These are phyloP conservation scores for Taxawa tesnikishii DNA, from an alignment of 2,329 filamentous ascomycete genomes.

Conservation along the genomic window DNA sequence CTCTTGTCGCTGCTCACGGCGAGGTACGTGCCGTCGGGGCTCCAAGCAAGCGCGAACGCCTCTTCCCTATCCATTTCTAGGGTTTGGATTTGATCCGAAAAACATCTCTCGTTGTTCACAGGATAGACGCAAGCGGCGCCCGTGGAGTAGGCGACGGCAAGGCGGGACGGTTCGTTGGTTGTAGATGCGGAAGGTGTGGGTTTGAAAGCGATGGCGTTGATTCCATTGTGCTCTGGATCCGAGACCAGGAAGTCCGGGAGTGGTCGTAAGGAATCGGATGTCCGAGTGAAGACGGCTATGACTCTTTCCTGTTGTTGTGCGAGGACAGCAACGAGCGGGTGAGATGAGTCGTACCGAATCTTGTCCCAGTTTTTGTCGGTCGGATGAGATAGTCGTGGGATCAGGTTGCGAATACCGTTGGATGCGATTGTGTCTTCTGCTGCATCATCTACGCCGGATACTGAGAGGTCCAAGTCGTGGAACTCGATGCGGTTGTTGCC, in stretches of 20 bases:
- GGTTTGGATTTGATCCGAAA: slow-evolving; percentile 2
- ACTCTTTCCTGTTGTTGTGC: too few relatives aligned
- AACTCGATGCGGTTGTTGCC: slow-evolving; percentile 26
- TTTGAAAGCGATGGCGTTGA: slow-evolving; percentile 30
- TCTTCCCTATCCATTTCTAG: slow-evolving; percentile 11
- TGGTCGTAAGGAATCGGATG: too few relatives aligned
- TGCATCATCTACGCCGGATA: slow-evolving; percentile 7
- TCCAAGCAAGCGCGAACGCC: slow-evolving; percentile 30
- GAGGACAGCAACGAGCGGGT: slow-evolving; percentile 23
- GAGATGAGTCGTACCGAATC: slow-evolving; percentile 23
- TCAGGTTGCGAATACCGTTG: slow-evolving; percentile 11
- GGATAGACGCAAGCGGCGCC: slow-evolving; percentile 30
- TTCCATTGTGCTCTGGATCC: slow-evolving; percentile 12
- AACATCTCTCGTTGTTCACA: slow-evolving; percentile 9
- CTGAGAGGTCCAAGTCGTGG: slow-evolving; percentile 19
- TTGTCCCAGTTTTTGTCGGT: slow-evolving; percentile 12
- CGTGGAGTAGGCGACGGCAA: slow-evolving; percentile 28
- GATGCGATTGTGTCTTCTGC: slow-evolving; percentile 3
- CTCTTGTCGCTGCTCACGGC: slow-evolving; percentile 31
- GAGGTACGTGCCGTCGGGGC: slow-evolving; percentile 28
- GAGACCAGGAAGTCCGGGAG: slow-evolving; percentile 3
- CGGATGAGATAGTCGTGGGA: slow-evolving; percentile 14
- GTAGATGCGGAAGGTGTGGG: slow-evolving; percentile 10
- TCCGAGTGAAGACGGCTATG: too few relatives aligned
- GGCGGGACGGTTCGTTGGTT: slow-evolving; percentile 6